A percentile compares a stretch with the other conserved stretches of the same genome.
Evolutionary conservation across 1,284 basidiomycete species (phyloP).

Genomic region (Cutaneotrichosporon dermatis): DNA sequence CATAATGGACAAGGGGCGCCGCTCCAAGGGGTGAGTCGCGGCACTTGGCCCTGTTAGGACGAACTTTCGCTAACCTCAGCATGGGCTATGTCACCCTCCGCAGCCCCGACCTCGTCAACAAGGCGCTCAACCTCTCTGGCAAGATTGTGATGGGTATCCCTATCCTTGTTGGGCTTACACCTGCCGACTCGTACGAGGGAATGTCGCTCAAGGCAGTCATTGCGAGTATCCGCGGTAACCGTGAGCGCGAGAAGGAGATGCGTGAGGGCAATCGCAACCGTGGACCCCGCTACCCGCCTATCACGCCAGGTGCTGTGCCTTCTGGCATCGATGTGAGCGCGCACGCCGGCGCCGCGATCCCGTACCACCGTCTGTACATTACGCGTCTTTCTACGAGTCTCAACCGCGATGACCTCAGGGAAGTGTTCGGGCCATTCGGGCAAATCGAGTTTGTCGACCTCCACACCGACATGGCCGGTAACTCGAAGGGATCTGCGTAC

Average conservation of each 20-base stretch:
- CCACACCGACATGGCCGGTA: slow-evolving; percentile 64
- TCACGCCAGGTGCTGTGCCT: slow-evolving; percentile 18
- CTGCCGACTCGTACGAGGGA: slow-evolving; percentile 77
- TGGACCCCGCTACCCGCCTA: slow-evolving; percentile 32
- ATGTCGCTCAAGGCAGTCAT: slow-evolving; percentile 14
- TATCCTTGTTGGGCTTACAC: slow-evolving; percentile 91
- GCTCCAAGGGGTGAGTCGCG: slow-evolving; percentile 80
- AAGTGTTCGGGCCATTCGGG: slow-evolving; percentile 98
- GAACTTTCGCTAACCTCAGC: slow-evolving; percentile 40
- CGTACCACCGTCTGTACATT: slow-evolving; percentile 78
- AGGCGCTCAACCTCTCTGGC: slow-evolving; percentile 73
- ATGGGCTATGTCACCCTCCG: slow-evolving; percentile 98
- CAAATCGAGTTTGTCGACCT: slow-evolving; percentile 97
- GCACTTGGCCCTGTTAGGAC: not conserved
- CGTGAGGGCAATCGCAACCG: not conserved
- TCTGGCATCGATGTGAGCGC: slow-evolving; percentile 36
- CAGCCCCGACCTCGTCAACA: slow-evolving; percentile 80
- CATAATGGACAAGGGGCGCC: slow-evolving; percentile 86
- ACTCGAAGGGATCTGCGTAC: slow-evolving; percentile 87
- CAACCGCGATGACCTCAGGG: slow-evolving; percentile 89
- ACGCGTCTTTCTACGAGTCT: slow-evolving; percentile 95
- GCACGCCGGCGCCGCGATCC: slow-evolving; percentile 49
- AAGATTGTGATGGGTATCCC: slow-evolving; percentile 97
- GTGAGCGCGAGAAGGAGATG: slow-evolving; percentile 11
- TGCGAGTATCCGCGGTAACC: slow-evolving; percentile 8